A percentile compares a stretch with the other conserved stretches of the same genome.
These are phyloP conservation scores for Boletus sp. DNA, from an alignment of 768 basidiomycete species.

Conservation along the genomic window DNA sequence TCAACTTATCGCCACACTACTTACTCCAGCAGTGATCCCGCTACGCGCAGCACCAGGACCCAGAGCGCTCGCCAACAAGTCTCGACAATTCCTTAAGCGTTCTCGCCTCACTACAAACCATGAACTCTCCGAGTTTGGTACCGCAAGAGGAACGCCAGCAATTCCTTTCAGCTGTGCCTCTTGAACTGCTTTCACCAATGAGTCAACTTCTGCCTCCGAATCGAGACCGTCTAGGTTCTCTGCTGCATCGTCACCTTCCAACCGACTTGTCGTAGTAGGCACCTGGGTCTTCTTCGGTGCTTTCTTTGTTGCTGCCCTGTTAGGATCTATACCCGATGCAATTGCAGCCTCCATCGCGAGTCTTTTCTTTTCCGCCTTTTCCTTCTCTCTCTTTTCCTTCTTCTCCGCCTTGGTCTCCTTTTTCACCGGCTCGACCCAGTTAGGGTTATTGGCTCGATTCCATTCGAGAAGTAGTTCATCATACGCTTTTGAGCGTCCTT, in stretches of 20 bases:
- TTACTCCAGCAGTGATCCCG: constrained; percentile 19
- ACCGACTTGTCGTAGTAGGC: constrained; percentile 46
- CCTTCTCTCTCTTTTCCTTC: constrained; percentile 78
- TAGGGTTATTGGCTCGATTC: constrained; percentile 84
- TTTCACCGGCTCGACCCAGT: constrained; percentile 85
- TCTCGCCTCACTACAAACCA: constrained; percentile 80
- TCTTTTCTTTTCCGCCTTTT: constrained; percentile 80
- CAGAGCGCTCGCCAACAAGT: constrained; percentile 54
- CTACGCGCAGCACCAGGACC: constrained; percentile 19
- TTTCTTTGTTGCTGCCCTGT: constrained; percentile 51
- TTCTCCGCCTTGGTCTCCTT: constrained; percentile 83
- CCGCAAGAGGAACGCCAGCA: constrained; percentile 64
- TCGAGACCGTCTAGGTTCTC: constrained; percentile 79
- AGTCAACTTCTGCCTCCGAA: constrained; percentile 82
- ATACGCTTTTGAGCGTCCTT: constrained; percentile 77
- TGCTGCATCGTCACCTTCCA: constrained; percentile 56
- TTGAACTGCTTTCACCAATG: constrained; percentile 60
- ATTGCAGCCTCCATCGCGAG: constrained; percentile 67
- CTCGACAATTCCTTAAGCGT: constrained; percentile 53
- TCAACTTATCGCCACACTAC: constrained; percentile 23
- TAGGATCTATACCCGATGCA: constrained; percentile 51
- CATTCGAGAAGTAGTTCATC: constrained; percentile 89
- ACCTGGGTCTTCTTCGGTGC: constrained; percentile 58
- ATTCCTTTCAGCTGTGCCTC: constrained; percentile 54
- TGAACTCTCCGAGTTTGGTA: constrained; percentile 69